These are phyloP conservation scores for Plasmodium malariae DNA, from an alignment of 169 alveolate species.

Conservation along the genomic window DNA sequence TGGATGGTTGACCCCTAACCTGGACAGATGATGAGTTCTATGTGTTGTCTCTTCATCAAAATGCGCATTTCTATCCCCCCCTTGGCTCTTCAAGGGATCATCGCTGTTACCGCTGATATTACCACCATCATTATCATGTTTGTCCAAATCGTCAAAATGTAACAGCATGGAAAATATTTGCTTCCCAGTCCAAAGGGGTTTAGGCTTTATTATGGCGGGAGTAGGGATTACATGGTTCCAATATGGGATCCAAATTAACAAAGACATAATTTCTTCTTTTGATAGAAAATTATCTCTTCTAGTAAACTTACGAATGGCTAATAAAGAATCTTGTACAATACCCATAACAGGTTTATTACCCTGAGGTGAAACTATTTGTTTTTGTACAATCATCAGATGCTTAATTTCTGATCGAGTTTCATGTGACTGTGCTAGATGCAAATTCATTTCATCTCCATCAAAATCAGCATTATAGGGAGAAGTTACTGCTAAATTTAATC, in stretches of 20 bases:
- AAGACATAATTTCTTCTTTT: conserved; percentile 93
- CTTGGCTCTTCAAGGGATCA: conserved; percentile 58
- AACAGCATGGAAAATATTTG: conserved; percentile 97
- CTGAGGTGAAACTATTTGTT: conserved; percentile 99
- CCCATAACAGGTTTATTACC: conserved; percentile 99
- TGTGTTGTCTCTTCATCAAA: conserved; percentile 6
- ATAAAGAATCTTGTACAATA: conserved; percentile 98
- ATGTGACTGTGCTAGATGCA: conserved; percentile 98
- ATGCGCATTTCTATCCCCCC: conserved; percentile 65
- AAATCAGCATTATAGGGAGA: conserved; percentile 99
- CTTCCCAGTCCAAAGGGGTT: conserved; percentile 99
- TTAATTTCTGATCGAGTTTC: conserved; percentile 99
- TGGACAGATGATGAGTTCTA: neutral
- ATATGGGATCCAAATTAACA: conserved; percentile 97
- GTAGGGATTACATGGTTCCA: conserved; percentile 98
- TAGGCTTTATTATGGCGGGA: conserved; percentile 98
- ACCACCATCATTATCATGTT: conserved; percentile 52
- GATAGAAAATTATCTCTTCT: conserved; percentile 97
- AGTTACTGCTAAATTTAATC: conserved; percentile 98
- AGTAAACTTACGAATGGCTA: conserved; percentile 96
- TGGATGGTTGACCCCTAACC: conserved; percentile 21
- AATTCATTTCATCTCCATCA: conserved; percentile 99
- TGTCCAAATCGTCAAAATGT: conserved; percentile 88
- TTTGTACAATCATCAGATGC: conserved; percentile 99
- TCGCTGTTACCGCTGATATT: conserved; percentile 59